Percentiles rank a stretch among this genome's conserved stretches.
Evolutionary conservation across 495 filamentous ascomycete genomes (phyloP).

Genomic region (Xylaria scruposa): DNA sequence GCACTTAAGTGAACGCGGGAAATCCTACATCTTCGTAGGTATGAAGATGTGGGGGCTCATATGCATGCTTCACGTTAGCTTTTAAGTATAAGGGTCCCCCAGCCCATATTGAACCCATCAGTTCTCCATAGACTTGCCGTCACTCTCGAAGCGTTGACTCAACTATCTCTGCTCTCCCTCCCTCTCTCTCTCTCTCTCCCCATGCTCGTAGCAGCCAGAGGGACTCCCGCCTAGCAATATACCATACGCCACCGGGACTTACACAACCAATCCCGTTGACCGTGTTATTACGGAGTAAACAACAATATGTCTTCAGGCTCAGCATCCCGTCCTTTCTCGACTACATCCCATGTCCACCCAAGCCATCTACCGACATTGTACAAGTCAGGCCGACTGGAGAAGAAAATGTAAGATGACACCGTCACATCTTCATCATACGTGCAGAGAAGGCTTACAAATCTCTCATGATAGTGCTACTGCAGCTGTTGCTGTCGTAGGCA

Average conservation of each 20-base stretch:
- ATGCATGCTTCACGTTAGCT: slow-evolving; percentile 1
- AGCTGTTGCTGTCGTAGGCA: slow-evolving; percentile 47
- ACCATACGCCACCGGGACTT: not conserved
- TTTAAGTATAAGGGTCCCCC: slow-evolving; percentile 3
- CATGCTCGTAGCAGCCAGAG: not conserved
- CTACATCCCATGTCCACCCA: slow-evolving; percentile 52
- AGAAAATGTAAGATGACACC: slow-evolving; percentile 43
- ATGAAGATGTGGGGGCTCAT: not conserved
- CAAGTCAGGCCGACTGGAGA: slow-evolving; percentile 40
- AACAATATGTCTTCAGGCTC: slow-evolving; percentile 39
- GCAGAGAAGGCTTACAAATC: slow-evolving; percentile 15
- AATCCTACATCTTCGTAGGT: not conserved
- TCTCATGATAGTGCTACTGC: slow-evolving; percentile 43
- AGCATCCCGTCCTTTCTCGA: slow-evolving; percentile 44
- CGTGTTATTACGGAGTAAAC: not conserved
- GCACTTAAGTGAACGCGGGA: not conserved
- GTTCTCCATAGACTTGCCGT: not conserved
- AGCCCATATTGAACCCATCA: not conserved
- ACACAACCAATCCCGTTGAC: not conserved
- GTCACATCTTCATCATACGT: no score
- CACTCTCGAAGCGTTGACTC: not conserved
- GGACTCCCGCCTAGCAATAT: not conserved
- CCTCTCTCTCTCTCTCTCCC: not conserved
- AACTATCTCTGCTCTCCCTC: not conserved
- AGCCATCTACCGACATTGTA: slow-evolving; percentile 49